Percentiles rank a stretch among this genome's conserved stretches.
Evolutionary conservation across 2,329 filamentous ascomycete species (phyloP).

Genomic region (Geoglossum cookeanum): DNA sequence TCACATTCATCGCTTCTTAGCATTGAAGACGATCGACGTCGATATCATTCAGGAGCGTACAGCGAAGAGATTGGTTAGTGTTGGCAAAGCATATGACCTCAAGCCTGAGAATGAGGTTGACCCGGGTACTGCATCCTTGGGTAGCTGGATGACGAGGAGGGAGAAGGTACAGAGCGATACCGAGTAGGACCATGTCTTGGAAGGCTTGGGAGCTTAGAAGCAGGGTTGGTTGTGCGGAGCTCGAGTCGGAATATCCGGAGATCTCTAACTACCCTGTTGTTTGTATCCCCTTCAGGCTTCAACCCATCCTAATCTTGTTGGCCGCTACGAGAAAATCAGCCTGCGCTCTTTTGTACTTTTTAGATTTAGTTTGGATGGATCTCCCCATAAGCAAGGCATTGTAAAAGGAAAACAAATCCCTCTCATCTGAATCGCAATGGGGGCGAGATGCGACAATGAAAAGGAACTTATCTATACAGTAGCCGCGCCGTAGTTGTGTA

Average conservation of each 20-base stretch:
- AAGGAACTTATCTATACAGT: too few species aligned
- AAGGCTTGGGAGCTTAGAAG: background rate
- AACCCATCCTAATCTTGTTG: too few species aligned
- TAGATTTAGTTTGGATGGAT: too few species aligned
- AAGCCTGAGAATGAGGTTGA: background rate
- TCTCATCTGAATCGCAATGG: too few species aligned
- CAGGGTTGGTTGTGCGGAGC: background rate
- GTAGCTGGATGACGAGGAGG: background rate
- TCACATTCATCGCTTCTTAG: slow-evolving; percentile 33
- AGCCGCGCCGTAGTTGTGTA: too few species aligned
- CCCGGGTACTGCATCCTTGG: background rate
- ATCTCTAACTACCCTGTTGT: too few species aligned
- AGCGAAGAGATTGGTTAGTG: background rate
- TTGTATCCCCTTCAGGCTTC: too few species aligned
- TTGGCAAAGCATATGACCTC: background rate
- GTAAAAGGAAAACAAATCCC: too few species aligned
- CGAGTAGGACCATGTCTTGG: background rate
- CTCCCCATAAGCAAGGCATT: too few species aligned
- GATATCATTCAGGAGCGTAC: slow-evolving; percentile 21
- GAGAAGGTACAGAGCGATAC: background rate
- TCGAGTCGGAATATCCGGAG: background rate
- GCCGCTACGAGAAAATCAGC: too few species aligned
- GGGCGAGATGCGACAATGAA: too few species aligned
- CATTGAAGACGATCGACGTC: slow-evolving; percentile 25
- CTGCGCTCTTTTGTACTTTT: too few species aligned